Evolutionary conservation across 2,329 filamentous ascomycete species (phyloP).

Genomic region (Colletotrichum chrysophilum): DNA sequence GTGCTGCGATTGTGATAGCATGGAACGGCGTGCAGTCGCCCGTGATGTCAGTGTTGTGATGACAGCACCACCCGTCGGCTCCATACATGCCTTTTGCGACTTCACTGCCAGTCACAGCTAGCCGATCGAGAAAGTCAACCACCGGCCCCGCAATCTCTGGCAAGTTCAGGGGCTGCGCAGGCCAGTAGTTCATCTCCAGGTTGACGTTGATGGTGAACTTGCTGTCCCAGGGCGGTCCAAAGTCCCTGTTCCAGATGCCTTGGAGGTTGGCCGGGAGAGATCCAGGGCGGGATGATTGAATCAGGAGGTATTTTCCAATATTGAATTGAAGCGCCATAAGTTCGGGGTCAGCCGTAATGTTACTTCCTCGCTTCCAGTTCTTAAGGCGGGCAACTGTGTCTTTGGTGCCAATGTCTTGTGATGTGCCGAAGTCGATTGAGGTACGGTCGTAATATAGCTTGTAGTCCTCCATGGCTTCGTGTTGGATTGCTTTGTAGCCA

Average conservation of each 20-base stretch:
- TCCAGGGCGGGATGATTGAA: conserved; percentile 31
- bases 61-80: conserved; percentile 36
- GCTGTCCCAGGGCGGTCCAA: conserved; percentile 48
- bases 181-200: conserved; percentile 60
- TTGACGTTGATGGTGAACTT: conserved; percentile 60
- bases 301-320: conserved; percentile 38
- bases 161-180: conserved; percentile 28
- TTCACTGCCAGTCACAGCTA: conserved; percentile 34
- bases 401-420: conserved; percentile 1
- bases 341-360: conserved; percentile 21
- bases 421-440: conserved; percentile 21
- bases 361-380: background rate
- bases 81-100: conserved; percentile 40
- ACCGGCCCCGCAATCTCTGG: conserved; percentile 41
- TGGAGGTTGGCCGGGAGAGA: conserved; percentile 41
- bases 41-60: conserved; percentile 44
- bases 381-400: background rate
- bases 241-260: conserved; percentile 48
- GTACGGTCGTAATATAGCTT: conserved; percentile 10
- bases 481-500: background rate
- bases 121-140: conserved; percentile 40
- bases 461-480: conserved; percentile 11
- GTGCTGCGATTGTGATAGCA: conserved; percentile 6
- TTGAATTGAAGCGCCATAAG: conserved; percentile 34
- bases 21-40: conserved; percentile 19